Evolutionary conservation across 371 early-diverging fungal species (phyloP).

Genomic region (Mortierella sp.): DNA sequence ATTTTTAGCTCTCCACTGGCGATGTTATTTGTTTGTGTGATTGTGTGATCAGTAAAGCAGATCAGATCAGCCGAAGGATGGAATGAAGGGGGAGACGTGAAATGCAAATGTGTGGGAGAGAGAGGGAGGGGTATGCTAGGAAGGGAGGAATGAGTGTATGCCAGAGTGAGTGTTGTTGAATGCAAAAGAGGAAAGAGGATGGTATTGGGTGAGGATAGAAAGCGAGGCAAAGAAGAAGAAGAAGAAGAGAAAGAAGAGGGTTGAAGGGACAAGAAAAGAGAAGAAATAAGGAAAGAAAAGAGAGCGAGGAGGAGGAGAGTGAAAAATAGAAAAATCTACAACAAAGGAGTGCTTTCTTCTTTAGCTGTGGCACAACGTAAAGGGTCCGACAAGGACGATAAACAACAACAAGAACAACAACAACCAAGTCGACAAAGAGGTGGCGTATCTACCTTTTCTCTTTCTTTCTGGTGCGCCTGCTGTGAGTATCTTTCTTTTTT

Average conservation of each 20-base stretch:
- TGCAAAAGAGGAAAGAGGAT: background rate
- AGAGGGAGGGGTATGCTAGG: background rate
- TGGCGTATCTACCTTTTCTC: background rate
- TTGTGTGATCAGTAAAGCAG: background rate
- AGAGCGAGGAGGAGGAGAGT: background rate
- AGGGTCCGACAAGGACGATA: background rate
- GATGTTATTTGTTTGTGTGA: background rate
- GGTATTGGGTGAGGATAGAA: conserved; percentile 9
- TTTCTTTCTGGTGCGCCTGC: background rate
- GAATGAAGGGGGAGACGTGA: background rate
- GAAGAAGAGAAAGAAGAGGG: background rate
- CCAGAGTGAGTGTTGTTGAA: background rate
- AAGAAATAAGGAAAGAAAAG: background rate
- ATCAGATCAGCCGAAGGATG: background rate
- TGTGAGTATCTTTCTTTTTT: background rate
- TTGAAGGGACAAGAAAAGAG: background rate
- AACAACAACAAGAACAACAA: background rate
- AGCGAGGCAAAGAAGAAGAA: background rate
- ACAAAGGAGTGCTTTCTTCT: background rate
- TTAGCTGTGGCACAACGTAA: background rate
- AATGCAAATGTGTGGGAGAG: background rate
- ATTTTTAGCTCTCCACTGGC: background rate
- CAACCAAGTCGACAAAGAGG: background rate
- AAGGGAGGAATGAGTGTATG: background rate
- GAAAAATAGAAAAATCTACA: background rate